Conservation (phyloP, 331 rosid species). For the Pyrus hybrid region DNA sequence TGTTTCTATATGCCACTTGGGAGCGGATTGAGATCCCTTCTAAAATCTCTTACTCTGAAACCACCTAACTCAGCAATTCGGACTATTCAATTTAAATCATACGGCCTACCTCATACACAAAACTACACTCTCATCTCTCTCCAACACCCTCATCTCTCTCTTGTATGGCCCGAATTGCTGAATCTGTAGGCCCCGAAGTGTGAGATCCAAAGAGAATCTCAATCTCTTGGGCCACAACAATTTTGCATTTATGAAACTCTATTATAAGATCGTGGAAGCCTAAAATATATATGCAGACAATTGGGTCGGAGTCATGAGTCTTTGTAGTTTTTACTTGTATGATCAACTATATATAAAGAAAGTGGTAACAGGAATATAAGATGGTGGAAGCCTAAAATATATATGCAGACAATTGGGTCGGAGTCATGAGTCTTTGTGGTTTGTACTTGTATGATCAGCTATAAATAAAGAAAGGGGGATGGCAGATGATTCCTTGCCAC, state of each 20-base stretch:
- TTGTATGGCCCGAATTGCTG: too few relatives aligned
- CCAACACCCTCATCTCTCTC: too few relatives aligned
- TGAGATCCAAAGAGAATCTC: too few relatives aligned
- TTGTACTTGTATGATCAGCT: background rate
- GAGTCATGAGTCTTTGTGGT: background rate
- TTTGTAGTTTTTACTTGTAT: background rate
- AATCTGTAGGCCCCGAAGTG: accelerated
- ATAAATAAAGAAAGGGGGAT: background rate
- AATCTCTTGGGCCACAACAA: too few relatives aligned
- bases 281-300: background rate
- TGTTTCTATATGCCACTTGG: background rate
- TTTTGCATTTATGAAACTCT: too few relatives aligned
- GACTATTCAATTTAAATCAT: too few relatives aligned
- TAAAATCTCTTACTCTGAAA: too few relatives aligned
- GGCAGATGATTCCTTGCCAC: background rate
- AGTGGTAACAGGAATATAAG: too few relatives aligned
- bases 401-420: background rate
- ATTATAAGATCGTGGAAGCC: background rate
- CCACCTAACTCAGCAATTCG: too few relatives aligned
- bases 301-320: background rate
- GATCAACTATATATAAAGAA: background rate
- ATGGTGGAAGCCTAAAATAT: background rate
- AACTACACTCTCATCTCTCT: too few relatives aligned
- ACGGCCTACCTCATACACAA: too few relatives aligned
- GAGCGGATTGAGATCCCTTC: too few relatives aligned